Evolutionary conservation across 208 protist genomes (phyloP).

Genomic region (Blechomonas ayalai): DNA sequence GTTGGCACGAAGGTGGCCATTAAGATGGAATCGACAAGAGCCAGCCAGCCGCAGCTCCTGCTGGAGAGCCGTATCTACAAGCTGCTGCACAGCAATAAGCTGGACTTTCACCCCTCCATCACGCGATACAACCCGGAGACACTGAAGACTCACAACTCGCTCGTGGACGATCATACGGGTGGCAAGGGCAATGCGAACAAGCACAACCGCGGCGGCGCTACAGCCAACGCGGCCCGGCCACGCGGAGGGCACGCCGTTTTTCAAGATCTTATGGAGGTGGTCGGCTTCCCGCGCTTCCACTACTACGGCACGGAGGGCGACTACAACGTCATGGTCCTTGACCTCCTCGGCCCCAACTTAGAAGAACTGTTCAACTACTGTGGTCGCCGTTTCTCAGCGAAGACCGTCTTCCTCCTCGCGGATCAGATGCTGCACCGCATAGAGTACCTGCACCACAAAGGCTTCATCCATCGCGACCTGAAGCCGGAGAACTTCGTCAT

Average conservation of each 20-base stretch:
- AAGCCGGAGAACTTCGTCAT: constrained; percentile 63
- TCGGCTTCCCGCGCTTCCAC: constrained; percentile 89
- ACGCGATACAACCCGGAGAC: constrained; percentile 4
- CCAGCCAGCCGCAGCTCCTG: constrained; percentile 87
- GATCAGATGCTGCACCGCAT: constrained; percentile 91
- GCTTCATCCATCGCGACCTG: constrained; percentile 45
- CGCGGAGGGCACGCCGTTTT: not conserved
- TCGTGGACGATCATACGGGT: not conserved
- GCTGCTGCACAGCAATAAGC: constrained; percentile 14
- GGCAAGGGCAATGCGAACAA: not conserved
- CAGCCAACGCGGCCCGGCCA: no score
- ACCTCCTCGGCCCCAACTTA: constrained; percentile 42
- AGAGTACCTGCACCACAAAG: constrained; percentile 35
- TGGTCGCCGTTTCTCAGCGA: constrained; percentile 86
- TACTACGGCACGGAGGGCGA: constrained; percentile 91
- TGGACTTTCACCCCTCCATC: constrained; percentile 6
- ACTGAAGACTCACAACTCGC: not conserved
- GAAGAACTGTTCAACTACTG: constrained; percentile 62
- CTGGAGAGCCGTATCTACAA: constrained; percentile 80
- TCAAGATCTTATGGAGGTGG: not conserved
- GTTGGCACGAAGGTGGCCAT: constrained; percentile 19
- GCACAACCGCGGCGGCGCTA: no score
- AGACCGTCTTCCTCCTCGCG: constrained; percentile 96
- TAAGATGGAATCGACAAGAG: constrained; percentile 60
- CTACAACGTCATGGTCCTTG: constrained; percentile 88